Evolutionary conservation across 257 asterid genomes (phyloP), one percentile per base, ranked within the genome.

Genomic region (Echites panduratus): DNA sequence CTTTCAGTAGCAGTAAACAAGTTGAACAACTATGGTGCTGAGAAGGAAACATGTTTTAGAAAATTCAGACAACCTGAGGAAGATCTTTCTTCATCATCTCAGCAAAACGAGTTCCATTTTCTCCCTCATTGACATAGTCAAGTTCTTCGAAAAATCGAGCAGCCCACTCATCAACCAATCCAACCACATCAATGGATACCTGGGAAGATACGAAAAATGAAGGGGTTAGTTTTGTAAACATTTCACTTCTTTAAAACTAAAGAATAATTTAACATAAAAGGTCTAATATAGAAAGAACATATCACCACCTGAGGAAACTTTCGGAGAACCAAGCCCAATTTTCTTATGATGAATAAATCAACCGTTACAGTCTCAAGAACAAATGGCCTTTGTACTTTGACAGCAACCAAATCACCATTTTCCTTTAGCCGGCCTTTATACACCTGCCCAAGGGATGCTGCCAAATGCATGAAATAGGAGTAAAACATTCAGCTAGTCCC

Each of bases 91-190:
- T 80, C 95, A 95, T 92, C 98, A 92, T 90, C 78, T 87, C 99
- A 76, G 99, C 97, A 84, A 95, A 95, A 65, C 78, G 35, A 47
- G 89, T 90, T 79, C 99, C 99, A 81, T 95, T 92, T 86, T 95
- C 92, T 56, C 99, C 99, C 86, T 95, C 99, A 73, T 89, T 92
- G 70, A 95, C 68, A 77, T 95, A 95, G 87, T 95, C 99, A 73
- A 95, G 98, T 86, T 95, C 99, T 85, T 95, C 99, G 61, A 95
- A 95, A 81, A 92, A 95, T 47, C 99, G 98, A 59, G 99, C 92
- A 79, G 99, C 99, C 99, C 99, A 95, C 87, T 95, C 99, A 53
- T 95, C 99, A 50, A 95, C 99, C 83, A 95, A 80, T 70, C 99
- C 99, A 77, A 95, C 99, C 82, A 95, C 96, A 77, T 95, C 98